Evolutionary conservation across 2,329 filamentous ascomycete genomes (phyloP).

Genomic region (Claviceps arundinis): DNA sequence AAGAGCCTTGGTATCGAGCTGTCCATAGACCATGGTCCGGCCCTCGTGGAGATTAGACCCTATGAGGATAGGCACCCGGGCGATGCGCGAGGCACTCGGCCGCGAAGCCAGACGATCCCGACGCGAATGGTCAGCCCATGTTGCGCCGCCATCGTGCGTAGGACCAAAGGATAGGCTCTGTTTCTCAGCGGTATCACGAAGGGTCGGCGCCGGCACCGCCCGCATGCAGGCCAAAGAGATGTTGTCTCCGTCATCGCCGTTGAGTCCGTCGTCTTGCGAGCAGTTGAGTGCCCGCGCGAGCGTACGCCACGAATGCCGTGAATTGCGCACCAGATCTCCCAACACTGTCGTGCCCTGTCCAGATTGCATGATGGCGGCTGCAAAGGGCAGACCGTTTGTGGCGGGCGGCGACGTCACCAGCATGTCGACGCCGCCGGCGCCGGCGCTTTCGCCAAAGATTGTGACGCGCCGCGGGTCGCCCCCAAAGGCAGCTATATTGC

Average conservation of each 20-base stretch:
- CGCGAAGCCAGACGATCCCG: conserved; percentile 7
- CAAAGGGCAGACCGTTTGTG: conserved; percentile 15
- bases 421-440: neutral
- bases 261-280: neutral
- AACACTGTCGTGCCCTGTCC: conserved; percentile 5
- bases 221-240: conserved; percentile 13
- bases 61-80: conserved; percentile 12
- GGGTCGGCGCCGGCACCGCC: conserved; percentile 6
- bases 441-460: conserved; percentile 10
- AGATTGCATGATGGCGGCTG: conserved; percentile 16
- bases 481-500: conserved; percentile 51
- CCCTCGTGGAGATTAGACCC: conserved; percentile 14
- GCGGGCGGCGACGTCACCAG: conserved; percentile 8
- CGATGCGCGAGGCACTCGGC: conserved; percentile 3
- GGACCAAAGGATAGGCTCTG: conserved; percentile 11
- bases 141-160: conserved; percentile 10
- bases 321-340: neutral
- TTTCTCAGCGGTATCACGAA: conserved; percentile 10
- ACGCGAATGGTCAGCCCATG: conserved; percentile 9
- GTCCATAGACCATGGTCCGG: conserved; percentile 1
- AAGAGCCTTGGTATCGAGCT: neutral
- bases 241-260: neutral
- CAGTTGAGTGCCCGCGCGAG: neutral
- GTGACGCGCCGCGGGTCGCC: conserved; percentile 51
- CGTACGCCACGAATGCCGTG: neutral